Evolutionary conservation across 2,329 filamentous ascomycete genomes (phyloP).

Genomic region (Penicillium sp.): DNA sequence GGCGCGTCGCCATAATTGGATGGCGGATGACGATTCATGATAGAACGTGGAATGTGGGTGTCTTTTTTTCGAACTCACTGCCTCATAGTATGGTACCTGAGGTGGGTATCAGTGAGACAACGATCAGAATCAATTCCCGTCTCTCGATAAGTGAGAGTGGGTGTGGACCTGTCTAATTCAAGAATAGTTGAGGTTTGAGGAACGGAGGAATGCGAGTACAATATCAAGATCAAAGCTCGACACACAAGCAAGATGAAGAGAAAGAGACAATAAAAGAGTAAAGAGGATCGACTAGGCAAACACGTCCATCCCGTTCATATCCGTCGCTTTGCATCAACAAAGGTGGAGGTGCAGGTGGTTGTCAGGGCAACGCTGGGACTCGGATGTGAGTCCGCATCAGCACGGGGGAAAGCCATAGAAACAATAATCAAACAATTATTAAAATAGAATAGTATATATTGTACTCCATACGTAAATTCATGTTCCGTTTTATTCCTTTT

Average conservation of each 20-base stretch:
- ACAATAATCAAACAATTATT: neutral
- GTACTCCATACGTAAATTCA: too few relatives aligned
- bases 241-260: constrained; percentile 3
- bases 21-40: constrained; percentile 32
- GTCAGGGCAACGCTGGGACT: constrained; percentile 17
- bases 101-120: neutral
- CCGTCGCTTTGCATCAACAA: constrained; percentile 23
- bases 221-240: neutral
- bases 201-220: constrained; percentile 17
- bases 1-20: constrained; percentile 43
- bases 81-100: constrained; percentile 16
- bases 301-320: constrained; percentile 14
- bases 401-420: constrained; percentile 3
- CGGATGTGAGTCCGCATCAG: neutral
- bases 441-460: neutral
- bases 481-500: neutral
- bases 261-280: constrained; percentile 6
- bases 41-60: constrained; percentile 16
- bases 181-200: constrained; percentile 4
- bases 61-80: constrained; percentile 12
- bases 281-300: constrained; percentile 3
- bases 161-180: constrained; percentile 9
- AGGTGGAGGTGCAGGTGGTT: constrained; percentile 20
- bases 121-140: neutral
- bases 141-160: constrained; percentile 1